Base-by-base conservation (phyloP, 2,329 filamentous ascomycete genomes). In the Pyricularia pennisetigena region DNA sequence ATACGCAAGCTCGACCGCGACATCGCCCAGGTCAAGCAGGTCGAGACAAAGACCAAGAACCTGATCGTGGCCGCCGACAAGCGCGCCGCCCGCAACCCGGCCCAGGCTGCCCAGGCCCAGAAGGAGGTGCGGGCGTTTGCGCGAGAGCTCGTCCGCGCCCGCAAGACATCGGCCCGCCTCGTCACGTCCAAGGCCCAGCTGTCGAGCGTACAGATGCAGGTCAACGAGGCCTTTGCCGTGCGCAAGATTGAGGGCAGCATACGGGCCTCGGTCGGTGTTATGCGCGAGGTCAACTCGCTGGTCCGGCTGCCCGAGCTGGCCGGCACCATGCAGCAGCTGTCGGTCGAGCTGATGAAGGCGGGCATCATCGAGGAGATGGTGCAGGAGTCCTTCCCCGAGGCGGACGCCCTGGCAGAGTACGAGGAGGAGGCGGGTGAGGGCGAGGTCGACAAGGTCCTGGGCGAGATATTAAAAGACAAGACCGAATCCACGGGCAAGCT, bases 301-400 rank as follows among this genome's bases (percentile, higher is more conserved):
- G 88, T 97, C 66, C 85, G 90, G 30, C 79, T 99, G 73, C 95
- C 95, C 12, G 91, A 97, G 80, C 82, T 98, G 70, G 92, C 90
- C 24, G 88, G 86, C 16, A 97, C 94, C 9, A 98, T 98, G 94
- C 85, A 88, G 71, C 92, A 97, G 78, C 82, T 98, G 66, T 90
- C 89, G 74, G 85, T 90, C 69, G 95, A 98, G 83, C 80, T 98
- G 72, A 91, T 97, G 78, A 96, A 93, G 81, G 94, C 95, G 2
- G 95, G 94, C 20, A 94, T 99, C 72, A 97, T 98, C 70, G 94
- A 98, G 82, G 95, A 99, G 82, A 97, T 98, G 91, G 88, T 97
- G 4, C 91, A 90, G 65, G 94, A 98, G 76, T 88, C 85, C 62
- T 81, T 98, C 72, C 92, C 93, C n/a, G 86, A 89, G 71, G 79